A percentile compares a stretch with the other conserved stretches of the same genome.
These are phyloP conservation scores for Fusarium foetens DNA, from an alignment of 2,329 filamentous ascomycete genomes.

Conservation along the genomic window DNA sequence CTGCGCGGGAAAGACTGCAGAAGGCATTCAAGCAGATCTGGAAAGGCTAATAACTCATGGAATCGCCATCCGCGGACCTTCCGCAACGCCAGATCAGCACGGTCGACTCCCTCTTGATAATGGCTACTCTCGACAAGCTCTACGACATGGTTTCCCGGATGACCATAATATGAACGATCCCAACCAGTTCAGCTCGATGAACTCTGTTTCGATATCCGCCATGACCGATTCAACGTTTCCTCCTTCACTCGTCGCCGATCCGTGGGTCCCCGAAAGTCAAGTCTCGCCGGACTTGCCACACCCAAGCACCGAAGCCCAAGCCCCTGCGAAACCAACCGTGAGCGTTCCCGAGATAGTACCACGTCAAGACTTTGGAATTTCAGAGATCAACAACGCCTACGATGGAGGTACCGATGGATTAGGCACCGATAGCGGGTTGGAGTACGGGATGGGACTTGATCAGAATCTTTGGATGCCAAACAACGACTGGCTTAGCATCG, in stretches of 20 bases:
- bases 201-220: slow-evolving; percentile 29
- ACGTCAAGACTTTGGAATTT: slow-evolving; percentile 47
- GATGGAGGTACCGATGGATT: slow-evolving; percentile 60
- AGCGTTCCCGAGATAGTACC: slow-evolving; percentile 37
- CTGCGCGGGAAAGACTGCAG: slow-evolving; percentile 61
- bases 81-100: slow-evolving; percentile 35
- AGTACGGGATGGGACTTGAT: slow-evolving; percentile 56
- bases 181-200: slow-evolving; percentile 31
- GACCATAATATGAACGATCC: slow-evolving; percentile 44
- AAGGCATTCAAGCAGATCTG: slow-evolving; percentile 59
- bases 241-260: slow-evolving; percentile 46
- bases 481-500: slow-evolving; percentile 48
- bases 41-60: slow-evolving; percentile 62
- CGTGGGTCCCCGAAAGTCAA: slow-evolving; percentile 45
- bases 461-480: slow-evolving; percentile 50
- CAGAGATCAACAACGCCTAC: slow-evolving; percentile 62
- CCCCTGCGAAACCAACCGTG: slow-evolving; percentile 22
- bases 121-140: slow-evolving; percentile 35
- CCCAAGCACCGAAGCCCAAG: slow-evolving; percentile 29
- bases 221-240: slow-evolving; percentile 47
- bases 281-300: slow-evolving; percentile 42
- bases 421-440: slow-evolving; percentile 57
- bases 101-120: slow-evolving; percentile 34
- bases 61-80: slow-evolving; percentile 44
- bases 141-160: slow-evolving; percentile 42